A percentile compares a stretch with the other conserved stretches of the same genome.
phyloP scores from a whole-genome alignment of 768 basidiomycete species.

The Calocybe indica region DNA sequence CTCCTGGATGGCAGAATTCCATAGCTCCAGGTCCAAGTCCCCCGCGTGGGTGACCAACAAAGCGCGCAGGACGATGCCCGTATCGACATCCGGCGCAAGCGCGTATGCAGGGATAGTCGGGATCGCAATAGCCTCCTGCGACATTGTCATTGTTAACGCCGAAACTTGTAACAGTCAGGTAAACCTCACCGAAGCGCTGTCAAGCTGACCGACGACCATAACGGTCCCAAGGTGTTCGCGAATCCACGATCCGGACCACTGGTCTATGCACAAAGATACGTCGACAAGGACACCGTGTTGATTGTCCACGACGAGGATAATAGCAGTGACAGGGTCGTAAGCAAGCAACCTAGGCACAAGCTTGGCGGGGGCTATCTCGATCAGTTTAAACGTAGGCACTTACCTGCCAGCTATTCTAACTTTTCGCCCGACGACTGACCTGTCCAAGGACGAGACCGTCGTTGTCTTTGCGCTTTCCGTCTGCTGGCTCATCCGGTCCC shows the following conservation, averaged over 20 bases:
- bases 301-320: conserved; percentile 44
- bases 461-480: conserved; percentile 42
- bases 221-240: conserved; percentile 45
- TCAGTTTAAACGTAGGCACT: conserved; percentile 12
- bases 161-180: conserved; percentile 3
- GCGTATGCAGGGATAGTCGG: conserved; percentile 36
- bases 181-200: conserved; percentile 28
- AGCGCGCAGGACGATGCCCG: conserved; percentile 45
- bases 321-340: conserved; percentile 44
- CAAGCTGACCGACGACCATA: conserved; percentile 55
- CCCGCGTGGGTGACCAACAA: conserved; percentile 40
- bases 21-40: conserved; percentile 43
- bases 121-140: conserved; percentile 32
- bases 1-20: conserved; percentile 30
- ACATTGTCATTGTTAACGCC: conserved; percentile 3
- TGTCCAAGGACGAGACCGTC: conserved; percentile 33
- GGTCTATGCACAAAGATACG: conserved; percentile 43
- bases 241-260: conserved; percentile 37
- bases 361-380: background rate
- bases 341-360: conserved; percentile 40
- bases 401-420: conserved; percentile 57
- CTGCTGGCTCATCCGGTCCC: conserved; percentile 37
- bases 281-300: conserved; percentile 53
- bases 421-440: conserved; percentile 40
- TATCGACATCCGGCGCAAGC: conserved; percentile 33